A percentile compares a stretch with the other conserved stretches of the same genome.
These are phyloP conservation scores for Trichophyton mentagrophytes DNA, from an alignment of 2,329 filamentous ascomycete genomes.

Conservation along the genomic window DNA sequence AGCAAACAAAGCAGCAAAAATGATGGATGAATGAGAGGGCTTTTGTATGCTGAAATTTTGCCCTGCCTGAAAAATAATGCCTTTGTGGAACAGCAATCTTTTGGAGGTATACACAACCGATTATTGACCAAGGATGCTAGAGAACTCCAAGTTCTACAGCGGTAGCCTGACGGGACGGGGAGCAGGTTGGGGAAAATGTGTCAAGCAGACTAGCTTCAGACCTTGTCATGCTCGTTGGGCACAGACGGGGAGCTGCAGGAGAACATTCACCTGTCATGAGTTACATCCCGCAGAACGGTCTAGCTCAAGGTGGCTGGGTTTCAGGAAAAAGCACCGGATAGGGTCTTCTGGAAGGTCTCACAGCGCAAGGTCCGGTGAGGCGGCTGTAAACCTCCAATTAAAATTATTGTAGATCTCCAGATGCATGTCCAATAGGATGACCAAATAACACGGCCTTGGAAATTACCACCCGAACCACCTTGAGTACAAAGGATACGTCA, in stretches of 20 bases:
- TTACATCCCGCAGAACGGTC: conserved; percentile 11
- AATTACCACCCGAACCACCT: background rate
- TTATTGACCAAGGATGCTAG: conserved; percentile 17
- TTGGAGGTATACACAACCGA: conserved; percentile 20
- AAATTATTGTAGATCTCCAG: background rate
- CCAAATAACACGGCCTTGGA: background rate
- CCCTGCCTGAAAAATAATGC: conserved; percentile 17
- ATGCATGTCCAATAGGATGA: background rate
- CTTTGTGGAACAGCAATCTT: conserved; percentile 22
- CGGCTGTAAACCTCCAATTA: background rate
- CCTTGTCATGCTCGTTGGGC: conserved; percentile 11
- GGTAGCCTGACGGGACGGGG: conserved; percentile 13
- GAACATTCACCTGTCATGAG: conserved; percentile 10
- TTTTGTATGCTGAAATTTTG: conserved; percentile 9
- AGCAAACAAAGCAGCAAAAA: conserved; percentile 16
- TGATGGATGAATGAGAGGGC: conserved; percentile 9
- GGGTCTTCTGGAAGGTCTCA: conserved; percentile 12
- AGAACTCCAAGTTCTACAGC: conserved; percentile 21
- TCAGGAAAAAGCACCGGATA: background rate
- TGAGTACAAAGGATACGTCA: background rate
- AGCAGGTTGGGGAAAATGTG: conserved; percentile 14
- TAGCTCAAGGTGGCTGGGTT: conserved; percentile 8
- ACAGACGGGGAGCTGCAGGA: conserved; percentile 14
- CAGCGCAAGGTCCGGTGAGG: conserved; percentile 3
- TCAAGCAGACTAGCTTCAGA: conserved; percentile 13